These are phyloP conservation scores for Mortierella hygrophila DNA, from an alignment of 192 early-diverging fungal species.

Conservation along the genomic window DNA sequence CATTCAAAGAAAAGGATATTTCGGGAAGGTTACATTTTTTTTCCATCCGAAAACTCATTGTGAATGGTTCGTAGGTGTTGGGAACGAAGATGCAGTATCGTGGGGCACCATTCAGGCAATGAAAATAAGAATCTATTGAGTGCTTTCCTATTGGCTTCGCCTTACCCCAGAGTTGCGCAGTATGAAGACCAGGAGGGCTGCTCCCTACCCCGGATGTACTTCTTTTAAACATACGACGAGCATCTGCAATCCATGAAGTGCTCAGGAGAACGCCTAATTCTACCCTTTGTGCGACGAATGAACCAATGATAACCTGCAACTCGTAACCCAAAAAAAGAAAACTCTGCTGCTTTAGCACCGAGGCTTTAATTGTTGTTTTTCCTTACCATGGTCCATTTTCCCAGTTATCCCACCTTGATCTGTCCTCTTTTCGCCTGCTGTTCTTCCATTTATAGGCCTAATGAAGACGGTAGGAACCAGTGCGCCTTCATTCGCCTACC, in stretches of 20 bases:
- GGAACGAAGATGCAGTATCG: neutral
- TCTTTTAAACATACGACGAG: neutral
- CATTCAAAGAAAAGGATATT: too few relatives aligned
- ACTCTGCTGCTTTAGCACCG: too few relatives aligned
- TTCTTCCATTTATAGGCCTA: too few relatives aligned
- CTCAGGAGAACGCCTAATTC: neutral
- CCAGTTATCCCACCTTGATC: neutral
- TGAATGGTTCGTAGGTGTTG: neutral
- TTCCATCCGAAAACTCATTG: neutral
- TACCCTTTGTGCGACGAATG: neutral
- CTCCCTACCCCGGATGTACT: neutral
- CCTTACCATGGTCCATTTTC: neutral
- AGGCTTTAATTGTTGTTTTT: neutral
- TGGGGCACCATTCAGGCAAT: neutral
- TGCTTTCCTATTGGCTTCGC: neutral
- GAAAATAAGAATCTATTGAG: neutral
- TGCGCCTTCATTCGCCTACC: neutral
- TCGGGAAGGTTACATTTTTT: neutral
- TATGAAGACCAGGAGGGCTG: neutral
- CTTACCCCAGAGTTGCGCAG: neutral
- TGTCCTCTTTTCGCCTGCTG: neutral
- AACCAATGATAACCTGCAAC: neutral
- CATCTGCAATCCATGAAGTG: neutral
- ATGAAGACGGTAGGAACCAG: neutral
- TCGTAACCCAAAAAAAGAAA: neutral